Evolutionary conservation across 768 basidiomycete species (phyloP).

Genomic region (Suillus spraguei): DNA sequence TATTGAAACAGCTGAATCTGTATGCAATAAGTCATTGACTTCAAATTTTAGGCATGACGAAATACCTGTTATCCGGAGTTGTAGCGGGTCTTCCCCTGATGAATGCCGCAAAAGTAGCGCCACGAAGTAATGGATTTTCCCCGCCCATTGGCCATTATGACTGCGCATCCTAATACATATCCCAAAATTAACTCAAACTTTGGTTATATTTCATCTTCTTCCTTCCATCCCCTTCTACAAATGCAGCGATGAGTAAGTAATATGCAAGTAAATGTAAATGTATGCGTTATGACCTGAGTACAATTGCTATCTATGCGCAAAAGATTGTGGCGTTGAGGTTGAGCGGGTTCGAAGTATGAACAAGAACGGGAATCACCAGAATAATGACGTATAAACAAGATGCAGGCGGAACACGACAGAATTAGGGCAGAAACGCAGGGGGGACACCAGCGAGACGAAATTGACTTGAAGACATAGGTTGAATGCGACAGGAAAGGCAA

Average conservation of each 20-base stretch:
- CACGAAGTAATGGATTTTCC: not conserved
- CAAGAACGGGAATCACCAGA: slow-evolving; percentile 2
- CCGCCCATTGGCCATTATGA: not conserved
- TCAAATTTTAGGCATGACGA: not conserved
- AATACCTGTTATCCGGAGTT: slow-evolving; percentile 7
- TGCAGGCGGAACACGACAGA: not conserved
- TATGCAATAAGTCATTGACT: not conserved
- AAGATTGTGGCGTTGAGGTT: not conserved
- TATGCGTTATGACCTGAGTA: slow-evolving; percentile 4
- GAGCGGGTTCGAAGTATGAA: not conserved
- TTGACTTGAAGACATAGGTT: not conserved
- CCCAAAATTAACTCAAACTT: not conserved
- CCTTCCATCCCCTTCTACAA: not conserved
- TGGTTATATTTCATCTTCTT: slow-evolving; percentile 8
- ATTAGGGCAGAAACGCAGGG: slow-evolving; percentile 1
- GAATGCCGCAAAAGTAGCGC: not conserved
- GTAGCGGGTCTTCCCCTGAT: not conserved
- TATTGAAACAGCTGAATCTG: not conserved
- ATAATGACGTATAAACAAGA: slow-evolving; percentile 10
- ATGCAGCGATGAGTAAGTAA: slow-evolving; percentile 2
- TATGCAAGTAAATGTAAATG: slow-evolving; percentile 10
- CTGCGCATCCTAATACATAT: not conserved
- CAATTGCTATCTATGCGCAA: slow-evolving; percentile 9
- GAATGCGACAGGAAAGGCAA: slow-evolving; percentile 7
- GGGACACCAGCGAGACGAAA: not conserved